A percentile compares a stretch with the other conserved stretches of the same genome.
phyloP scores from a whole-genome alignment of 192 early-diverging fungal species.

The Bifiguratus adelaidae region DNA sequence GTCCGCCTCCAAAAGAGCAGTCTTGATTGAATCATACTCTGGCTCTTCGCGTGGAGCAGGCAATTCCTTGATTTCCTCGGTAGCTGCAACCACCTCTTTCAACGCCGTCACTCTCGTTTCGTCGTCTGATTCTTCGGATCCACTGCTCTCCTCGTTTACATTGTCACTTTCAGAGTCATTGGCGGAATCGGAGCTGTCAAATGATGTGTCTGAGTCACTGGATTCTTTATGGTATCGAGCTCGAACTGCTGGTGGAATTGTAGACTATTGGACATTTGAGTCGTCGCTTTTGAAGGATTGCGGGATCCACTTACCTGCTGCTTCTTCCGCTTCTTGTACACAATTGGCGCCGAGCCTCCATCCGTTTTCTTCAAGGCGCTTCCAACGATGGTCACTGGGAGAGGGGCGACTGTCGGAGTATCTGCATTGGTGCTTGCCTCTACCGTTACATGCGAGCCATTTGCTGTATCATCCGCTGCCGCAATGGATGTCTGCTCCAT shows the following conservation, averaged over 20 bases:
- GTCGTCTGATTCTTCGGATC: constrained; percentile 9
- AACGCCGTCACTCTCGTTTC: constrained; percentile 16
- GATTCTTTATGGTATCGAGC: constrained; percentile 11
- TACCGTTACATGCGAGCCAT: constrained; percentile 5
- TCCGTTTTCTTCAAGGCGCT: constrained; percentile 31
- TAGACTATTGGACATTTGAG: too few species aligned
- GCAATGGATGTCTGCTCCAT: too few species aligned
- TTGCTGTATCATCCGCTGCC: neutral
- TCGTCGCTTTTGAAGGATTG: constrained; percentile 4
- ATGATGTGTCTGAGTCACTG: constrained; percentile 34
- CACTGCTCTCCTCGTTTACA: constrained; percentile 27
- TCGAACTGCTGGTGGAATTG: constrained; percentile 16
- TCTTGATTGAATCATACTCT: constrained; percentile 21
- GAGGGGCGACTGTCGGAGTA: neutral
- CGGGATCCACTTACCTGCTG: constrained; percentile 29
- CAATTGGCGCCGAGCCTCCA: constrained; percentile 24
- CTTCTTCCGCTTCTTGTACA: constrained; percentile 34
- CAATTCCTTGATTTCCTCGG: constrained; percentile 9
- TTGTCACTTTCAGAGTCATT: constrained; percentile 25
- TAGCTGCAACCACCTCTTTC: constrained; percentile 16
- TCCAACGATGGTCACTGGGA: constrained; percentile 16
- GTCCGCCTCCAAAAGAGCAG: constrained; percentile 14
- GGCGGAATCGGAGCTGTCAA: constrained; percentile 66
- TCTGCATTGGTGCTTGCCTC: neutral
- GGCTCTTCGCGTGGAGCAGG: constrained; percentile 6